phyloP scores from a whole-genome alignment of 495 filamentous ascomycete species.

The Penicillium psychrofluorescens region DNA sequence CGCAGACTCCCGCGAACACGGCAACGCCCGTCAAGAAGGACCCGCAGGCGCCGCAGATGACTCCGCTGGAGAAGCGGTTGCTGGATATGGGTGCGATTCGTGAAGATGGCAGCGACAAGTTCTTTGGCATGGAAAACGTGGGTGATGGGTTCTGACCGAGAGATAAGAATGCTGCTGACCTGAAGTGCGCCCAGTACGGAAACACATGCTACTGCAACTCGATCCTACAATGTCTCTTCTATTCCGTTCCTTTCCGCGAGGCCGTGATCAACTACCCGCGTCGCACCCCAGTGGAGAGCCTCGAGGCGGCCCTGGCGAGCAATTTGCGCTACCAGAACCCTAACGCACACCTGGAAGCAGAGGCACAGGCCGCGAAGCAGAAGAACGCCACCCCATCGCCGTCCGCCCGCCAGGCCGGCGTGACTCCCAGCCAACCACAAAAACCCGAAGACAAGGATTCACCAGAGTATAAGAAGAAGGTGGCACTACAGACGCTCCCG shows the following conservation, averaged over 20 bases:
- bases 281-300: slow-evolving; percentile 48
- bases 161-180: not conserved
- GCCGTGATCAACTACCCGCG: slow-evolving; percentile 87
- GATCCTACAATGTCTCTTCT: slow-evolving; percentile 93
- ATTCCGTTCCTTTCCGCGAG: slow-evolving; percentile 91
- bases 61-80: slow-evolving; percentile 77
- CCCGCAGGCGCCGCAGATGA: slow-evolving; percentile 56
- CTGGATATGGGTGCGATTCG: slow-evolving; percentile 71
- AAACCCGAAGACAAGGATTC: slow-evolving; percentile 76
- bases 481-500: slow-evolving; percentile 79
- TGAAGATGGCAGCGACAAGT: slow-evolving; percentile 91
- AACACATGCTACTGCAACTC: slow-evolving; percentile 99
- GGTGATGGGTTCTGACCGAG: not conserved
- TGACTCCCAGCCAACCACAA: slow-evolving; percentile 49
- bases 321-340: slow-evolving; percentile 41
- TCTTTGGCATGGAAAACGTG: slow-evolving; percentile 98
- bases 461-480: slow-evolving; percentile 94
- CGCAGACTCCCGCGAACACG: slow-evolving; percentile 30
- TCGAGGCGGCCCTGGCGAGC: slow-evolving; percentile 39
- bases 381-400: slow-evolving; percentile 26
- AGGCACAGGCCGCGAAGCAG: slow-evolving; percentile 37
- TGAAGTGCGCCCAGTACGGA: slow-evolving; percentile 59
- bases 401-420: slow-evolving; percentile 40
- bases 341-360: slow-evolving; percentile 32
- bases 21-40: slow-evolving; percentile 61